These are phyloP conservation scores for Neocallimastix lanati DNA, from an alignment of 192 early-diverging fungal species.

Conservation along the genomic window DNA sequence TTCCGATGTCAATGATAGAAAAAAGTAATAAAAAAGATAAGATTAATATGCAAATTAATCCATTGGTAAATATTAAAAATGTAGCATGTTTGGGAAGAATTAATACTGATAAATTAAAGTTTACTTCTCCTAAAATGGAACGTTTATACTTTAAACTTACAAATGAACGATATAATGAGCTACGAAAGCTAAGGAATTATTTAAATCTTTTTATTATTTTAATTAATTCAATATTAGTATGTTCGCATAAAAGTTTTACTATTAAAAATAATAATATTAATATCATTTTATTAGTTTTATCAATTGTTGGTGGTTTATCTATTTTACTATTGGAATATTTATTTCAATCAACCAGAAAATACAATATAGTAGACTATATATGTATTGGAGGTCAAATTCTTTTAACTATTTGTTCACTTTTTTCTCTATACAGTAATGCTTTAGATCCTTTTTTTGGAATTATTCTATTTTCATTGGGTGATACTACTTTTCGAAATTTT, in stretches of 20 bases:
- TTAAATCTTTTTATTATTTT: neutral
- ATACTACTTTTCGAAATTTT: neutral
- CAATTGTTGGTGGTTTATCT: neutral
- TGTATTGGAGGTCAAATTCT: neutral
- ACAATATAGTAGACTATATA: neutral
- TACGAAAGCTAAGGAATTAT: neutral
- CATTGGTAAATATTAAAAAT: neutral
- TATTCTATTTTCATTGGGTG: neutral
- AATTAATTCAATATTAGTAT: neutral
- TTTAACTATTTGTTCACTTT: neutral
- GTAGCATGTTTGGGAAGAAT: neutral
- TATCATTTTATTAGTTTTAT: neutral
- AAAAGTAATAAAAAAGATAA: neutral
- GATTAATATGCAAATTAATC: neutral
- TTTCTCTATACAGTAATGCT: neutral
- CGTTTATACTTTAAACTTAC: neutral
- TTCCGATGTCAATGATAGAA: neutral
- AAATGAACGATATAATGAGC: neutral
- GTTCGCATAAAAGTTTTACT: neutral
- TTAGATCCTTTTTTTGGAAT: neutral
- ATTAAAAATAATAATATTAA: neutral
- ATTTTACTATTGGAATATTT: neutral
- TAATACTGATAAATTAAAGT: neutral
- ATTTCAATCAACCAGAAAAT: neutral
- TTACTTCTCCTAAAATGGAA: neutral